These are phyloP conservation scores for Xylaria polymorpha DNA, from an alignment of 2,329 filamentous ascomycete genomes.

Conservation along the genomic window DNA sequence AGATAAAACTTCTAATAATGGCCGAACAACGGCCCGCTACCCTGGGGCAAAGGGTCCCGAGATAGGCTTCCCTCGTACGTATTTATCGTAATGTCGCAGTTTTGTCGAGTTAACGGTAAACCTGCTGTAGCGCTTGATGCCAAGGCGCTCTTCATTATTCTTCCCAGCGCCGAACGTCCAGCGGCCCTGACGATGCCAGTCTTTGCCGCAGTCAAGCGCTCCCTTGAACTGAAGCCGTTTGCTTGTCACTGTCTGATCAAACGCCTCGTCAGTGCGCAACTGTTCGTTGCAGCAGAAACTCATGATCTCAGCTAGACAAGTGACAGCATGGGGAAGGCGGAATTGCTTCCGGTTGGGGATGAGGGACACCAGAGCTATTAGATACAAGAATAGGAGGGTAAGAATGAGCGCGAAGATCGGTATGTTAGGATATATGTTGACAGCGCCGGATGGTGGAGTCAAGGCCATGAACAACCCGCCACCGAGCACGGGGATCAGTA, in stretches of 20 bases:
- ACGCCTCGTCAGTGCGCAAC: slow-evolving; percentile 77
- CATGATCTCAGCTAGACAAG: slow-evolving; percentile 79
- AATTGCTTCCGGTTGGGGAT: slow-evolving; percentile 70
- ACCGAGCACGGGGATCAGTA: slow-evolving; percentile 73
- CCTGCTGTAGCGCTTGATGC: slow-evolving; percentile 48
- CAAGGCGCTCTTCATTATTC: slow-evolving; percentile 46
- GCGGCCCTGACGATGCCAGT: slow-evolving; percentile 59
- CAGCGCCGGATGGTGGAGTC: slow-evolving; percentile 63
- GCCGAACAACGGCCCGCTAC: slow-evolving; percentile 42
- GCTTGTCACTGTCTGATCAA: slow-evolving; percentile 68
- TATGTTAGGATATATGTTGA: slow-evolving; percentile 78
- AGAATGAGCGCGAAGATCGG: slow-evolving; percentile 80
- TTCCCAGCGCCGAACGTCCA: slow-evolving; percentile 64
- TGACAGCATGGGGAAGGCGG: slow-evolving; percentile 78
- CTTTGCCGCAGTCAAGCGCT: slow-evolving; percentile 68
- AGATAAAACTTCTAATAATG: slow-evolving; percentile 20
- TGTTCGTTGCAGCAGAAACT: slow-evolving; percentile 80
- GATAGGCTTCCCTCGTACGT: slow-evolving; percentile 43
- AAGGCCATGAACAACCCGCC: slow-evolving; percentile 81
- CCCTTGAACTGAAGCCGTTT: slow-evolving; percentile 76
- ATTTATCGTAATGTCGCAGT: slow-evolving; percentile 41
- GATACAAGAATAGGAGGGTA: slow-evolving; percentile 76
- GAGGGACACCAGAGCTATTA: slow-evolving; percentile 70
- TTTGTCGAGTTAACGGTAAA: slow-evolving; percentile 46
- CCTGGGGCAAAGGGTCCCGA: slow-evolving; percentile 42